Base-by-base conservation (phyloP, 805 yeast species). In the Pichia pseudocactophila region DNA sequence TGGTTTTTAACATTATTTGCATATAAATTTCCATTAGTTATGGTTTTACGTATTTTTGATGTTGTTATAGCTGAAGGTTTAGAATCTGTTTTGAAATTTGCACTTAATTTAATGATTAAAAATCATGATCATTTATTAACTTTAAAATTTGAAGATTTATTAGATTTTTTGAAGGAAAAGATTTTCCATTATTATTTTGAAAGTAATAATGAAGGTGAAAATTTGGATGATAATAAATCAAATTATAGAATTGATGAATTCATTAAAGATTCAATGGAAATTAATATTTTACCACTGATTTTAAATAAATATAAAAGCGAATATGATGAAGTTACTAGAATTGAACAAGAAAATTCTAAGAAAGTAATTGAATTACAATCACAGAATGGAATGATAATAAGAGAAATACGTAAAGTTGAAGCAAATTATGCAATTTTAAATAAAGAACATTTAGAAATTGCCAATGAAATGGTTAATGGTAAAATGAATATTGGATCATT, bases 1-100 rank as follows among this genome's bases (percentile, higher is more conserved):
- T 92, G 98, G 98, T 90, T 92, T 56, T 70, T 92, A 53, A 92
- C 97, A 0, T 73, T 92, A 50, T 92, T 92, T 63, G 95, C 96
- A 7, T 92, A 92, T 67, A 87, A 87, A 58, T 90, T 92, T 60
- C 97, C 98, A 13, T 66, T 89, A 39, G 84, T 79, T 43, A 81
- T 90, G 57, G 97, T 92, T 19, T 65, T 87, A 49, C 71, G 97
- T 47, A 85, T 92, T 33, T 86, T 76, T 60, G 98, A 92, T 64
- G 74, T 86, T 46, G 78, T 92, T 7, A 78, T 92, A 40, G 81
- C 94, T 7, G 96, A 92, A 65, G 98, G 98, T 32, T 67, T 82
- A 35, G 97, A 89, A 63, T 78, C 95, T 3, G 68, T 90, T 36
- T 67, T 92, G 52, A 80, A 87, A 56, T 82, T 92, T 63, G 89